Evolutionary conservation across 2,329 filamentous ascomycete species (phyloP).

Genomic region (Claviceps humidiphila): DNA sequence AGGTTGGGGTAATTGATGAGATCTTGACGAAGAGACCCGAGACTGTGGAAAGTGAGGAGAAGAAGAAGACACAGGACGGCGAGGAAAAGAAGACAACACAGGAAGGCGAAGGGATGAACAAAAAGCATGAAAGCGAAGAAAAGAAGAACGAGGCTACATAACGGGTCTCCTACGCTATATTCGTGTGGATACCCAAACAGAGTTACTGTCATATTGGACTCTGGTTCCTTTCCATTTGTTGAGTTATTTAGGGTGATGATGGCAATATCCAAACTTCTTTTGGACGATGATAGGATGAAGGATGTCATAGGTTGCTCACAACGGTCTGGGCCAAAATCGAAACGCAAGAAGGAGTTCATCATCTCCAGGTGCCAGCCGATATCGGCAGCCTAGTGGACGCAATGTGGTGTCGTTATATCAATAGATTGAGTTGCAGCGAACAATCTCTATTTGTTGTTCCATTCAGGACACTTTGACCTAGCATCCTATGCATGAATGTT

Average conservation of each 20-base stretch:
- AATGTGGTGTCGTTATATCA: not conserved
- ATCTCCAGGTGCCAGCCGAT: not conserved
- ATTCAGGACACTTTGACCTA: not conserved
- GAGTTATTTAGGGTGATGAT: no score
- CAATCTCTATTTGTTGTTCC: not conserved
- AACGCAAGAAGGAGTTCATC: not conserved
- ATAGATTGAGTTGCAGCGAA: not conserved
- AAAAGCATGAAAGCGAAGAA: conserved; percentile 20
- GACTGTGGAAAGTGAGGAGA: conserved; percentile 18
- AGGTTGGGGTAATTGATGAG: conserved; percentile 84
- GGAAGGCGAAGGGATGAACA: conserved; percentile 5
- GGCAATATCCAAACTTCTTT: not conserved
- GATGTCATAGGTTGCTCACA: not conserved
- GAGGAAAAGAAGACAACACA: conserved; percentile 9
- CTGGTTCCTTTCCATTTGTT: no score
- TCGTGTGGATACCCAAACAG: not conserved
- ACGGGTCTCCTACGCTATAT: not conserved
- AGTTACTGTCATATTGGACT: not conserved
- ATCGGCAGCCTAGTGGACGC: not conserved
- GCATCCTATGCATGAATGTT: not conserved
- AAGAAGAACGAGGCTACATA: conserved; percentile 3
- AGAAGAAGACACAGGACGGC: conserved; percentile 16
- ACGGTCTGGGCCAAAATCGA: not conserved
- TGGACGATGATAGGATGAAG: not conserved
- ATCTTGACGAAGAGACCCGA: conserved; percentile 56